These are phyloP conservation scores for Xylariales sp. DNA, from an alignment of 2,329 filamentous ascomycete species.

Conservation along the genomic window DNA sequence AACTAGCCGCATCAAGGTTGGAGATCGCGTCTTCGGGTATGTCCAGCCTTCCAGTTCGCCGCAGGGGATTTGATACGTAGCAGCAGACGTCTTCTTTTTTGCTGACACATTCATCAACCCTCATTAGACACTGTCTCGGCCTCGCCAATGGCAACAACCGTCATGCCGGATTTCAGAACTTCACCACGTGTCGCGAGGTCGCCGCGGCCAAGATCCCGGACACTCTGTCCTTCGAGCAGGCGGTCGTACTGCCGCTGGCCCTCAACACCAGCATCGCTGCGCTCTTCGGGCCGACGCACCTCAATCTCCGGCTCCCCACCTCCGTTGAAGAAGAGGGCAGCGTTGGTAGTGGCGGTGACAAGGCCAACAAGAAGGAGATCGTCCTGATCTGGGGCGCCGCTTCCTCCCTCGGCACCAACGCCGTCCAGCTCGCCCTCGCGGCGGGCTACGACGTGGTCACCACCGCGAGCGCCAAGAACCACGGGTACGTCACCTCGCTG, in stretches of 20 bases:
- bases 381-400: slow-evolving; percentile 7
- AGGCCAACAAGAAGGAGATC: neutral
- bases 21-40: slow-evolving; percentile 12
- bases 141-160: slow-evolving; percentile 6
- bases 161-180: slow-evolving; percentile 6
- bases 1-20: slow-evolving; percentile 11
- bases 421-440: slow-evolving; percentile 4
- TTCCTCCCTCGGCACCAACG: slow-evolving; percentile 4
- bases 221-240: slow-evolving; percentile 3
- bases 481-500: slow-evolving; percentile 22
- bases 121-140: slow-evolving; percentile 8
- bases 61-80: too few relatives aligned
- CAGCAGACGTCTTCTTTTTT: too few relatives aligned
- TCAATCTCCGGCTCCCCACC: slow-evolving; percentile 3
- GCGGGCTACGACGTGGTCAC: slow-evolving; percentile 6
- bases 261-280: slow-evolving; percentile 1
- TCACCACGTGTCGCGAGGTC: slow-evolving; percentile 2
- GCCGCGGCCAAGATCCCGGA: slow-evolving; percentile 4
- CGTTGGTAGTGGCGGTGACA: neutral
- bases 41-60: too few relatives aligned
- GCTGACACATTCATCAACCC: neutral
- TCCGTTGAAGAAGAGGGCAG: too few relatives aligned
- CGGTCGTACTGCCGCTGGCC: slow-evolving; percentile 3
- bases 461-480: slow-evolving; percentile 6
- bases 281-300: slow-evolving; percentile 2